Percentiles rank a stretch among this genome's conserved stretches.
phyloP scores from a whole-genome alignment of 2,329 filamentous ascomycete species.

The Ophiostoma fasciatum region DNA sequence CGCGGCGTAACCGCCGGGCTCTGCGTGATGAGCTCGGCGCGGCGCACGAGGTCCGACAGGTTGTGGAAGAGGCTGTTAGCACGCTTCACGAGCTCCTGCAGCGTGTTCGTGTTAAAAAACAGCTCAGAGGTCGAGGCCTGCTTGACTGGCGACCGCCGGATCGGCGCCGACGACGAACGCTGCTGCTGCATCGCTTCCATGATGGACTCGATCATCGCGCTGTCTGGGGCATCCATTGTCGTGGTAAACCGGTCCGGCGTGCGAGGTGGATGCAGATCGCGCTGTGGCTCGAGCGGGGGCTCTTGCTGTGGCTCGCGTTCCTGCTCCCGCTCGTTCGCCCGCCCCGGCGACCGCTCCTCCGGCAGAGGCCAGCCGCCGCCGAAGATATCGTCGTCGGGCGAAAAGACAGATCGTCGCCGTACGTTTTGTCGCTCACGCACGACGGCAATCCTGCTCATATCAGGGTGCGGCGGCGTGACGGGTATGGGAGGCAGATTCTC shows the following conservation, averaged over 20 bases:
- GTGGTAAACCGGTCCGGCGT: constrained; percentile 22
- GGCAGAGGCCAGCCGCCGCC: constrained; percentile 32
- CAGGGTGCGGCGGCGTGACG: constrained; percentile 12
- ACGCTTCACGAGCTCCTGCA: constrained; percentile 50
- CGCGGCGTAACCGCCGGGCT: constrained; percentile 38
- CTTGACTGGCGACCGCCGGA: constrained; percentile 19
- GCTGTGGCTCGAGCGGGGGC: no score
- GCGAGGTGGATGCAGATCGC: constrained; percentile 21
- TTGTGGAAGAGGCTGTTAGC: constrained; percentile 44
- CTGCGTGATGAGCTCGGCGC: constrained; percentile 41
- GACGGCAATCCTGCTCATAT: constrained; percentile 34
- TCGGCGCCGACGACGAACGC: constrained; percentile 28
- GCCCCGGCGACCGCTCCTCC: constrained; percentile 19
- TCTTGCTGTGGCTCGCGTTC: constrained; percentile 15
- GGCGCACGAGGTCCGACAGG: constrained; percentile 44
- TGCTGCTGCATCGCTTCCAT: constrained; percentile 49
- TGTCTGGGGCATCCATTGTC: constrained; percentile 17
- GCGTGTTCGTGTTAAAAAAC: constrained; percentile 54
- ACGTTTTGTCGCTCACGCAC: constrained; percentile 37
- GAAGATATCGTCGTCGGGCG: constrained; percentile 52
- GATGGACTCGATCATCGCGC: constrained; percentile 42
- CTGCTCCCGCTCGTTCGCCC: constrained; percentile 22
- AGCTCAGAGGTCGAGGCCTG: constrained; percentile 33
- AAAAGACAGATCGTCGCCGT: constrained; percentile 46
- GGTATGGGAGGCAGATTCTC: constrained; percentile 13